Evolutionary conservation across 208 protist species (phyloP).

Genomic region (Acanthamoeba rhysodes): DNA sequence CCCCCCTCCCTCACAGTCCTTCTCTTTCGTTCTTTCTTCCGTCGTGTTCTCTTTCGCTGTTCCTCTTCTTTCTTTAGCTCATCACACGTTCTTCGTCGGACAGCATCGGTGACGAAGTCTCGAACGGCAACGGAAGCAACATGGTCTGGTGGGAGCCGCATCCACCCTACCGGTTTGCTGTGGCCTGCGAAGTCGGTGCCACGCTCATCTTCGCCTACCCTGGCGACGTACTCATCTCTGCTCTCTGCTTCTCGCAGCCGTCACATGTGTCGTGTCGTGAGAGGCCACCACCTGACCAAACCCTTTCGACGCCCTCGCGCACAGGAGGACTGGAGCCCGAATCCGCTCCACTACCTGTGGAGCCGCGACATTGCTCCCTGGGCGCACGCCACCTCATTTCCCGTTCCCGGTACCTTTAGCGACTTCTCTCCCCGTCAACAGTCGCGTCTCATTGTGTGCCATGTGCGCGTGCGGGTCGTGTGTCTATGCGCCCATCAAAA

Average conservation of each 20-base stretch:
- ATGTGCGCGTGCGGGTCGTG: not conserved
- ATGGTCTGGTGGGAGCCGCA: conserved; percentile 16
- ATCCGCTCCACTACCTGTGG: conserved; percentile 6
- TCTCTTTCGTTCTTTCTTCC: not conserved
- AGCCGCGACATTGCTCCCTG: not conserved
- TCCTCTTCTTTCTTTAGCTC: not conserved
- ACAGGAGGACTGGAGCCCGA: not conserved
- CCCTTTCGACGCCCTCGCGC: not conserved
- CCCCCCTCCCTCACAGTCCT: not conserved
- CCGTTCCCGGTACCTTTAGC: not conserved
- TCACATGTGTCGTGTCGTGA: not conserved
- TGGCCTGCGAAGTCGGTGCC: not conserved
- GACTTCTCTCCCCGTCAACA: not conserved
- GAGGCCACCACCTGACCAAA: not conserved
- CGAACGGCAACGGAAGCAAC: not conserved
- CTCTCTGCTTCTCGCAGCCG: not conserved
- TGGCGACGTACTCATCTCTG: not conserved
- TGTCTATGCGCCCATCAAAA: not conserved
- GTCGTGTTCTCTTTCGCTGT: too few relatives aligned
- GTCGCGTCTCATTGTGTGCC: not conserved
- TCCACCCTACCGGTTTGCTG: not conserved
- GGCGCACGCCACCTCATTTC: not conserved
- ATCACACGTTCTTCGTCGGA: too few relatives aligned
- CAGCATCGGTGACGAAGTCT: not conserved
- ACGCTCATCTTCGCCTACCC: not conserved